Evolutionary conservation across 306 rosid genomes (phyloP), one percentile per base, ranked within the genome.

Genomic region (Clitoria ternatea): DNA sequence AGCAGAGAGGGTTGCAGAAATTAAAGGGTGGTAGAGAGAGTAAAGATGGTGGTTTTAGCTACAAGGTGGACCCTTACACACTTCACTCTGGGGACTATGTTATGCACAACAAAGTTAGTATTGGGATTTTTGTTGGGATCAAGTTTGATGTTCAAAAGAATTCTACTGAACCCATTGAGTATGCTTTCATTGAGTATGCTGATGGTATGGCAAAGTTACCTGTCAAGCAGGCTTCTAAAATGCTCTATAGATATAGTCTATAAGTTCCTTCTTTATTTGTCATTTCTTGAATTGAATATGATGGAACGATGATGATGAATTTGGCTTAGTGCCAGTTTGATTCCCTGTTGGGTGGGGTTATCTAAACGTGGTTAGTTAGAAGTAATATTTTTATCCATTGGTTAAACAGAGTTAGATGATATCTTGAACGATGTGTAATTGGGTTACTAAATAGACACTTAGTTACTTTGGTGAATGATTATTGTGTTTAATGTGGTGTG

Each of bases 121-220:
- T 94, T 78, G 98, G 97, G 5, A 86, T 86, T 44, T 94, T 94
- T 70, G 96, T 94, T n/a, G 86, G 92, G 11, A 89, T 94, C 60
- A 85, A 83, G 66, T 73, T 88, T n/a, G 97, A 91, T 71, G 80
- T 77, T 70, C 70, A 89, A 3, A 85, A 82, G 82, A 84, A 79
- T 64, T 86, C 92, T 40, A 15, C 77, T 0, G 76, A 78, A 40
- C 42, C 80, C 19, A 69, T 69, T 19, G 98, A 93, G 85, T 90
- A 89, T 81, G 98, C 84, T 66, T 94, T 89, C 82, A 85, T 90
- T 5, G 97, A 90, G 85, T 94, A 89, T 70, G 90, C 95, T 10
- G 98, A 94, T 79, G 97, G 92, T 20, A 90, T 94, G 98, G 98
- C 97, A 0, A 94, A 94, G 79, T 92, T 94, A 29, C 97, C 97